Percentiles rank a stretch among this genome's conserved stretches.
These are phyloP conservation scores for Leccinum broughii DNA, from an alignment of 768 basidiomycete genomes.

Conservation along the genomic window DNA sequence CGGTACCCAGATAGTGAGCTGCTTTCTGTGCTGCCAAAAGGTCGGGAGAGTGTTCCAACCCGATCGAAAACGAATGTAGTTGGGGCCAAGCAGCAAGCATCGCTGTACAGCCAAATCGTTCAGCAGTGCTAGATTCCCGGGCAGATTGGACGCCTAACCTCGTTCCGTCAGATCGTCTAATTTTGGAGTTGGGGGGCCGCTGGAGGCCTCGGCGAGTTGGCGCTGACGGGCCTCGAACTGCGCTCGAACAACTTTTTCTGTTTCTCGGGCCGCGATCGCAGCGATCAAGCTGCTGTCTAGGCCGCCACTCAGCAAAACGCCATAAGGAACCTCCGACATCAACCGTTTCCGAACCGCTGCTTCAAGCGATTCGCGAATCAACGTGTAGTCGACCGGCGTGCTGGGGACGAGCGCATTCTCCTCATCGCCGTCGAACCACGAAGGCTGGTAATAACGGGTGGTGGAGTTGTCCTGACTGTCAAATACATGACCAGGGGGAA, in stretches of 20 bases:
- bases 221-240: slow-evolving; percentile 72
- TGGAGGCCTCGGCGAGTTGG: slow-evolving; percentile 51
- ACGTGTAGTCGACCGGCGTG: slow-evolving; percentile 59
- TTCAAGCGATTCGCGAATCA: slow-evolving; percentile 81
- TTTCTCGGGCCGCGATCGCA: slow-evolving; percentile 91
- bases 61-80: slow-evolving; percentile 97
- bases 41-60: slow-evolving; percentile 93
- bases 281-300: slow-evolving; percentile 96
- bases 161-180: slow-evolving; percentile 48
- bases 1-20: slow-evolving; percentile 89
- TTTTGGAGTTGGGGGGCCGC: slow-evolving; percentile 59
- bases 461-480: slow-evolving; percentile 82
- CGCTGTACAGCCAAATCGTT: slow-evolving; percentile 38
- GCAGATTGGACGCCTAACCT: slow-evolving; percentile 40
- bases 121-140: background rate
- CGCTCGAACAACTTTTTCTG: slow-evolving; percentile 82
- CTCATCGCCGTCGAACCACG: slow-evolving; percentile 87
- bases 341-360: slow-evolving; percentile 90
- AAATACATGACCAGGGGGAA: slow-evolving; percentile 96
- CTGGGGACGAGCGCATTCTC: slow-evolving; percentile 61
- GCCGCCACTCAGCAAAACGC: slow-evolving; percentile 93
- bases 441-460: slow-evolving; percentile 81
- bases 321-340: slow-evolving; percentile 99
- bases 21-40: slow-evolving; percentile 91
- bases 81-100: slow-evolving; percentile 90